Conservation (phyloP, 2,329 filamentous ascomycete species). For the Cryphonectria nitschkei region DNA sequence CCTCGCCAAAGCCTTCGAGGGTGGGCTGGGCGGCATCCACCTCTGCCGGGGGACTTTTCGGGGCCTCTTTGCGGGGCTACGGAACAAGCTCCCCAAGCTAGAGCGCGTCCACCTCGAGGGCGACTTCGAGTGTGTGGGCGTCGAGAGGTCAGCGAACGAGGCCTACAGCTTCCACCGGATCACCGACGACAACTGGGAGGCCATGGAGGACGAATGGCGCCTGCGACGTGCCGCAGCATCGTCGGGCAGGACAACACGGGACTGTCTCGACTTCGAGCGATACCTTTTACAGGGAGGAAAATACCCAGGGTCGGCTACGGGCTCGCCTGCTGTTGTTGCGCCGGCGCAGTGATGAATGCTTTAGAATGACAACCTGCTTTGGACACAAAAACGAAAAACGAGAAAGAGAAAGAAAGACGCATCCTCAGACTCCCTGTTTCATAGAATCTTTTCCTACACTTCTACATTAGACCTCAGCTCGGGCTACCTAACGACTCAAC, state of each 20-base stretch:
- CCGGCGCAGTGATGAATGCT: constrained; percentile 22
- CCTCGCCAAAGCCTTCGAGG: constrained; percentile 43
- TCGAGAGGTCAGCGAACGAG: constrained; percentile 43
- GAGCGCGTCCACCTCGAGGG: constrained; percentile 51
- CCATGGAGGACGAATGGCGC: constrained; percentile 30
- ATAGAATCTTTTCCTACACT: constrained; percentile 19
- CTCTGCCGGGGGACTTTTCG: constrained; percentile 50
- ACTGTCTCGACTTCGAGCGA: constrained; percentile 45
- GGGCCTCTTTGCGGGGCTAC: constrained; percentile 47
- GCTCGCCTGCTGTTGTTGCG: constrained; percentile 24
- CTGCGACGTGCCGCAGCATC: constrained; percentile 35
- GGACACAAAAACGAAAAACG: not conserved
- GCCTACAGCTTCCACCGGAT: constrained; percentile 47
- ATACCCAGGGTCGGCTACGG: constrained; percentile 38
- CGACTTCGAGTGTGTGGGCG: constrained; percentile 48
- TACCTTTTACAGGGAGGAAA: constrained; percentile 45
- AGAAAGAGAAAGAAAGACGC: not conserved
- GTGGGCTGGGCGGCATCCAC: constrained; percentile 48
- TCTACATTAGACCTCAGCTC: constrained; percentile 25
- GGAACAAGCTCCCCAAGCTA: constrained; percentile 42
- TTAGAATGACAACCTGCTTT: not conserved
- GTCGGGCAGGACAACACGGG: constrained; percentile 39
- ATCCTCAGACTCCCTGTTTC: constrained; percentile 3
- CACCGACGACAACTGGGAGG: constrained; percentile 47
- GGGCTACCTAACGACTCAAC: constrained; percentile 15